A percentile compares a stretch with the other conserved stretches of the same genome.
These are phyloP conservation scores for Pichia membranifaciens DNA, from an alignment of 805 yeast genomes.

Conservation along the genomic window DNA sequence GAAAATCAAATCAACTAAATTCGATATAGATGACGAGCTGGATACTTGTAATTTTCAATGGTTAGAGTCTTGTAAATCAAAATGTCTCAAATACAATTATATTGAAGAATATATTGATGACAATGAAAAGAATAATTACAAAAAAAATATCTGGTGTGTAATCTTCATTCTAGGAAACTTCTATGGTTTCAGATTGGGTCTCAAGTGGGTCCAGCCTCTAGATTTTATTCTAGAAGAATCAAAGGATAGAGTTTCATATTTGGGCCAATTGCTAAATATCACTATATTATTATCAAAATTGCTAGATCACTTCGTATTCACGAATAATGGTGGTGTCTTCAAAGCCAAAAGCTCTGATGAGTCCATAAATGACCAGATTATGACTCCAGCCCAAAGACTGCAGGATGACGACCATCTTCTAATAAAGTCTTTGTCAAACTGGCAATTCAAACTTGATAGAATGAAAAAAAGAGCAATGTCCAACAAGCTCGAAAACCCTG, in stretches of 20 bases:
- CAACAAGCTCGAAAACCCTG: conserved; percentile 1
- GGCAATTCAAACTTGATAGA: conserved; percentile 20
- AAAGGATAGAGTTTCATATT: conserved; percentile 14
- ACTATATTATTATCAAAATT: conserved; percentile 18
- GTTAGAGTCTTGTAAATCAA: conserved; percentile 22
- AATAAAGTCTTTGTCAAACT: conserved; percentile 20
- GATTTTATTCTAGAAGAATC: conserved; percentile 18
- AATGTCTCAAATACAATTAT: conserved; percentile 19
- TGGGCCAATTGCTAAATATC: conserved; percentile 20
- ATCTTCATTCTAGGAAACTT: conserved; percentile 25
- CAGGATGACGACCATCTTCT: conserved; percentile 13
- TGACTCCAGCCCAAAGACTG: no score
- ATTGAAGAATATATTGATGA: conserved; percentile 16
- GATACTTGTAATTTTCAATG: conserved; percentile 21
- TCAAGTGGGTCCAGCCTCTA: conserved; percentile 22
- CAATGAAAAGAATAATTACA: conserved; percentile 11
- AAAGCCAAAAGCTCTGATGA: background rate
- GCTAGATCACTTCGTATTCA: conserved; percentile 20
- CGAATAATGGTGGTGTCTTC: conserved; percentile 11
- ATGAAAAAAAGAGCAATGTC: background rate
- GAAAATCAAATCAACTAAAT: conserved; percentile 8
- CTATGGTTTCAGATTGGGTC: conserved; percentile 24
- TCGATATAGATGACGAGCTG: conserved; percentile 15
- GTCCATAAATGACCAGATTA: no score
- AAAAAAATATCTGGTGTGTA: conserved; percentile 25